Percentiles rank a stretch among this genome's conserved stretches.
Evolutionary conservation across 306 rosid genomes (phyloP).

Genomic region (Quercus dentata): DNA sequence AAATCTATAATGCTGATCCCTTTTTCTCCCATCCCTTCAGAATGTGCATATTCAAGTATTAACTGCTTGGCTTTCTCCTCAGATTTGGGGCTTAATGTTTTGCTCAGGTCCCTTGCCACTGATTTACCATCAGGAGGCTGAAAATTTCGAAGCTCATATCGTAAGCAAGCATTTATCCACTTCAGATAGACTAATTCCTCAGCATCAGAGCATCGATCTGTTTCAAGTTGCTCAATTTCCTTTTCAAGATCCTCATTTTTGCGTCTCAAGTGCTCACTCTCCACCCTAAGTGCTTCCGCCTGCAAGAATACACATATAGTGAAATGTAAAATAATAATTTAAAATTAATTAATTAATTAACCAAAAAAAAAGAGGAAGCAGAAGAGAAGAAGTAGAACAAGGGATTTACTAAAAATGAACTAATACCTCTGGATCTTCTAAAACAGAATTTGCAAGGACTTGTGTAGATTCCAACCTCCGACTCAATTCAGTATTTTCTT

Average conservation of each 20-base stretch:
- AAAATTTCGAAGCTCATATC: slow-evolving; percentile 70
- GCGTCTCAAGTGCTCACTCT: slow-evolving; percentile 32
- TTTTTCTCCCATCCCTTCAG: slow-evolving; percentile 38
- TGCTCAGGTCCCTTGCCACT: slow-evolving; percentile 82
- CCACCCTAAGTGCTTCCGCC: slow-evolving; percentile 53
- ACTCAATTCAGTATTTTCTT: slow-evolving; percentile 62
- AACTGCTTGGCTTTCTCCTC: slow-evolving; percentile 84
- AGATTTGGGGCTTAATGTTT: slow-evolving; percentile 67
- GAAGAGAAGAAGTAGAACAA: background rate
- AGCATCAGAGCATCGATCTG: slow-evolving; percentile 59
- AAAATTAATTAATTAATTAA: background rate
- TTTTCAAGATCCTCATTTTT: slow-evolving; percentile 44
- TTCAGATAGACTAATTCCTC: slow-evolving; percentile 86
- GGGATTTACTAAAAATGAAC: background rate
- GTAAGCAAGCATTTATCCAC: slow-evolving; percentile 93
- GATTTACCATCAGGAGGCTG: slow-evolving; percentile 69
- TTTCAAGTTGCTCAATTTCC: slow-evolving; percentile 60
- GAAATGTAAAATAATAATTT: background rate
- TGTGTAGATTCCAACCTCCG: slow-evolving; percentile 74
- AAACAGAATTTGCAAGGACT: slow-evolving; percentile 68
- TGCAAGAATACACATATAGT: slow-evolving; percentile 25
- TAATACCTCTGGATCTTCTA: slow-evolving; percentile 65
- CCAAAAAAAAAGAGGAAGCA: too few relatives aligned
- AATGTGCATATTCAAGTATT: slow-evolving; percentile 74
- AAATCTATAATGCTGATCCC: slow-evolving; percentile 39